Base-by-base conservation (phyloP, 2,329 filamentous ascomycete species). In the Colletotrichum navitas region DNA sequence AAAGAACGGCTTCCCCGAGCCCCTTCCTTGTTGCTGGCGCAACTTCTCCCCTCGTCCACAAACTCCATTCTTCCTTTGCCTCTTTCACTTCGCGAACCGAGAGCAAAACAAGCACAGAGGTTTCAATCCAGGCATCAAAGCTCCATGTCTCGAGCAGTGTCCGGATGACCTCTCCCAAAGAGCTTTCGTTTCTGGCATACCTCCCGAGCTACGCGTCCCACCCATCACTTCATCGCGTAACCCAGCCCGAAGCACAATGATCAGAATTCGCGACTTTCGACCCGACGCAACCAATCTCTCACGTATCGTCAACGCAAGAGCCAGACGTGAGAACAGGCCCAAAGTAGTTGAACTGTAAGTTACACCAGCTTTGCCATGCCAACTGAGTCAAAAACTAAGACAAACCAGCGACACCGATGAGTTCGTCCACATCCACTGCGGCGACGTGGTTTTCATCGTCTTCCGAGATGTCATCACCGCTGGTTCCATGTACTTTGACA, bases 401-500 rank as follows among this genome's bases (percentile, higher is more conserved):
- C 10, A 24, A 10, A 18, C 3, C 41, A 72, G 70, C 11, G 26
- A 66, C 32, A 12, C 32, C 6, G 47, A 71, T 6, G 61, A 71
- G 14, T 66, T 43, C 29, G 70, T 71, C 10, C 39, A 66, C 7
- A n/a, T 72, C 7, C 34, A 71, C 36, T 65, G 66, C 24, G 66
- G 36, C 5, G 21, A 45, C 3, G 43, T 5, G 4, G 1, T 72
- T 1, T 72, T 72, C 56, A 62, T 72, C 14, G 67, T 71, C 26
- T 72, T 55, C 16, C 55, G 62, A 24, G 67, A 70, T n/a, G 21
- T 72, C 26, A 36, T 72, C 49, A 59, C 54, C 11, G 66, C 60
- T 5, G 70, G 66, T 5, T 61, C 66, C 11, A 66, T 66, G 55
- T 72, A 71, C 26, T 72, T 72, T 18, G 56, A 71, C 16, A 34